A percentile compares a stretch with the other conserved stretches of the same genome.
Conservation (phyloP, 331 rosid genomes). For the Phaseolus coccineus region DNA sequence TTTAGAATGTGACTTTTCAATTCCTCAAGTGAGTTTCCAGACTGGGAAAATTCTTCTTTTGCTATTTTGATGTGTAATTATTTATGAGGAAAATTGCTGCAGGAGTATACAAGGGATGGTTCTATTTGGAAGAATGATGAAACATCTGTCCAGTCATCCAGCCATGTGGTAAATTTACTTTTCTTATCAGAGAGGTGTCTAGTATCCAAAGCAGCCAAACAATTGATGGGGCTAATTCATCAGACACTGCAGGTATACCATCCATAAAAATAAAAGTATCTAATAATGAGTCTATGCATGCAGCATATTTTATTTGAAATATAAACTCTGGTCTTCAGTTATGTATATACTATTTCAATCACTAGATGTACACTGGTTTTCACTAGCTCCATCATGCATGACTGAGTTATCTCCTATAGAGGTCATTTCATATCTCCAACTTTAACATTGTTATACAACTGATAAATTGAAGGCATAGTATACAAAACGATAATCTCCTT, state of each 20-base stretch:
- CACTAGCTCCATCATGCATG: neutral
- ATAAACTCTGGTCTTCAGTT: constrained; percentile 7
- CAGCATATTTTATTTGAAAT: constrained; percentile 39
- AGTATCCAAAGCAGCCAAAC: constrained; percentile 85
- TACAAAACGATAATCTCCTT: neutral
- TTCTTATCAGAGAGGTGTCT: constrained; percentile 83
- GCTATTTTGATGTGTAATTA: constrained; percentile 33
- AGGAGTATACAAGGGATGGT: constrained; percentile 69
- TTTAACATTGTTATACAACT: neutral
- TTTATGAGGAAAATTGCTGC: constrained; percentile 44
- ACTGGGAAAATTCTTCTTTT: constrained; percentile 36
- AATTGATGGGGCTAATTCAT: constrained; percentile 86
- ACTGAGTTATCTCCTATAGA: constrained; percentile 15
- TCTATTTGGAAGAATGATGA: constrained; percentile 54
- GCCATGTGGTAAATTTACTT: constrained; percentile 75
- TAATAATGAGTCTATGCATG: constrained; percentile 11
- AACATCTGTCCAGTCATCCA: constrained; percentile 52
- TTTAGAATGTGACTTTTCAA: constrained; percentile 78
- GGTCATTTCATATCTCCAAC: neutral
- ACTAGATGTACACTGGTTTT: constrained; percentile 19
- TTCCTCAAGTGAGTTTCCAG: constrained; percentile 70
- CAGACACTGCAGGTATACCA: constrained; percentile 77
- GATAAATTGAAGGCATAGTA: no score
- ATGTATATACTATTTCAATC: constrained; percentile 5
- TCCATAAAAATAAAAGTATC: constrained; percentile 19